phyloP scores from a whole-genome alignment of 176 grass and related monocot genomes.

The Aegilops speltoides region DNA sequence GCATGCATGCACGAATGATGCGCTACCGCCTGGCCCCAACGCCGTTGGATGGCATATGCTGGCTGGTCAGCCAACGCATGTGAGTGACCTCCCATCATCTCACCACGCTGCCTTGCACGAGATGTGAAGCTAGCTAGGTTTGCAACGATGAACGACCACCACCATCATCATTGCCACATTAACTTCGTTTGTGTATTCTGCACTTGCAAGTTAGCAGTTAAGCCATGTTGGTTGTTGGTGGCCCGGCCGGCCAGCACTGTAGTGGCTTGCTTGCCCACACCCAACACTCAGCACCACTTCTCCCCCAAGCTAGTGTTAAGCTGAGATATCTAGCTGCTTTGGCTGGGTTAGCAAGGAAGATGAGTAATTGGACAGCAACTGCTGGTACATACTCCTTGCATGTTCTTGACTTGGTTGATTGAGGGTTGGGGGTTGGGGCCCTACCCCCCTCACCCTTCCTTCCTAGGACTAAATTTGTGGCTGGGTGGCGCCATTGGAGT shows the following conservation, averaged over 20 bases:
- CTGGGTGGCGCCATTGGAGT: conserved; percentile 23
- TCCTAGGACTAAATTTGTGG: not conserved
- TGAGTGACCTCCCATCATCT: conserved; percentile 20
- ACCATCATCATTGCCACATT: not conserved
- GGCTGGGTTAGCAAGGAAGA: conserved; percentile 49
- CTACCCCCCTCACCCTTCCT: not conserved
- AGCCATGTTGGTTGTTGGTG: conserved; percentile 35
- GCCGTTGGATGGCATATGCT: not conserved
- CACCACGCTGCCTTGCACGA: not conserved
- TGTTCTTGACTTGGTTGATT: conserved; percentile 19
- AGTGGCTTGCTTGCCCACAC: not conserved
- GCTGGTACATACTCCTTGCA: not conserved
- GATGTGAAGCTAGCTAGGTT: conserved; percentile 21
- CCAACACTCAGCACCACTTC: not conserved
- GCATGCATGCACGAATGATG: not conserved
- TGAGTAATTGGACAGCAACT: conserved; percentile 49
- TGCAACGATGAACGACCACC: not conserved
- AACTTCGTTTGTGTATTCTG: conserved; percentile 1
- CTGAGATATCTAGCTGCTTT: not conserved
- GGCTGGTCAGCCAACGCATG: conserved; percentile 11
- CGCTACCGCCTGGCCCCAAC: not conserved
- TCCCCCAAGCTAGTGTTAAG: not conserved
- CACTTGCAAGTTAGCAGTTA: conserved; percentile 37
- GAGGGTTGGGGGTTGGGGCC: not conserved
- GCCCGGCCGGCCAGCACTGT: conserved; percentile 25